Conservation (phyloP, 441 rosid genomes). For the Raphanus hybrid region DNA sequence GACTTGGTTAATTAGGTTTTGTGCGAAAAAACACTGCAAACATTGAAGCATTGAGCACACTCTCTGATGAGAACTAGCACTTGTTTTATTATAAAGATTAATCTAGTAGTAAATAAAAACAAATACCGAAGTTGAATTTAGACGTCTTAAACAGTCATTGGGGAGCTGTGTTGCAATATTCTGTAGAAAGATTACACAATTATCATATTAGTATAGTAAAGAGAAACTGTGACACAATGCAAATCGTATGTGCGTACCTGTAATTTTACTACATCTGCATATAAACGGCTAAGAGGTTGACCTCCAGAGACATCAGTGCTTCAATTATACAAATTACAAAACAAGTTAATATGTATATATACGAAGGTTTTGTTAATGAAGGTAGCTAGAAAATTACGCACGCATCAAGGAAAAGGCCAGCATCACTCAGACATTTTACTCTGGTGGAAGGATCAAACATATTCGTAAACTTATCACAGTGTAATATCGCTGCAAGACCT, state of each 20-base stretch:
- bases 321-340: conserved; percentile 10
- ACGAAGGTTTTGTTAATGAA: background rate
- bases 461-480: background rate
- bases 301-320: conserved; percentile 1
- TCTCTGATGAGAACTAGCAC: background rate
- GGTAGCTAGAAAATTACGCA: background rate
- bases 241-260: background rate
- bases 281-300: conserved; percentile 2
- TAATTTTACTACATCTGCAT: background rate
- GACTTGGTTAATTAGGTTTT: background rate
- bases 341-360: background rate
- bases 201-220: background rate
- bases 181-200: background rate
- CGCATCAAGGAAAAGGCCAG: background rate
- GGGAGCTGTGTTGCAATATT: background rate
- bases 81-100: background rate
- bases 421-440: conserved; percentile 1
- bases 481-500: background rate
- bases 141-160: background rate
- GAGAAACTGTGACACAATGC: background rate
- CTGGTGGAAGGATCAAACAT: background rate
- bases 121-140: background rate
- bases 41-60: background rate
- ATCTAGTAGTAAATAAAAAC: background rate
- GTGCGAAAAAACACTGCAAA: conserved; percentile 2